A percentile compares a stretch with the other conserved stretches of the same genome.
phyloP scores from a whole-genome alignment of 352 stramenopile genomes.

The Halophytophthora polymorphica region DNA sequence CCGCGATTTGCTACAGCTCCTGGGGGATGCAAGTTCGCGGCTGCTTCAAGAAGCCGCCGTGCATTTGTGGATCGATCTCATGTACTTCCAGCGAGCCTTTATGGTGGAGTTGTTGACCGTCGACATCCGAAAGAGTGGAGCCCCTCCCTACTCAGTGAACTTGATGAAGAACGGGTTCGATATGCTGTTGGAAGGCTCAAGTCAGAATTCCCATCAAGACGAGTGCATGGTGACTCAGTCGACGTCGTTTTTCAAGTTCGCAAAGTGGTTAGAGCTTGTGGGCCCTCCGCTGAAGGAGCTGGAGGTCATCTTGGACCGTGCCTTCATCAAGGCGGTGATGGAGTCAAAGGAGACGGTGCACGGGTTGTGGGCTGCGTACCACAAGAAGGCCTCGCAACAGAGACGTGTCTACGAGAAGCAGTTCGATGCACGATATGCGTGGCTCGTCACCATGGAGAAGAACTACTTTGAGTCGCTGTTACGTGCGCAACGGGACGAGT shows the following conservation, averaged over 20 bases:
- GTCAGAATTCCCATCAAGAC: constrained; percentile 5
- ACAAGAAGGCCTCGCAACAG: constrained; percentile 34
- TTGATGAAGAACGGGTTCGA: constrained; percentile 82
- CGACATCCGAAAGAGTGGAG: constrained; percentile 50
- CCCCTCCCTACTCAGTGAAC: constrained; percentile 62
- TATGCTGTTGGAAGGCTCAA: constrained; percentile 35
- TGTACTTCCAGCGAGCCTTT: constrained; percentile 51
- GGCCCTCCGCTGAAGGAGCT: constrained; percentile 63
- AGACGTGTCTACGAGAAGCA: constrained; percentile 43
- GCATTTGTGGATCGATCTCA: constrained; percentile 67
- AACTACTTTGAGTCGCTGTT: constrained; percentile 36
- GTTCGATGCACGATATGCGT: constrained; percentile 37
- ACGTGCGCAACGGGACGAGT: constrained; percentile 43
- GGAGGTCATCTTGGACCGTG: constrained; percentile 54
- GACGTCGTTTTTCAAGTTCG: constrained; percentile 40
- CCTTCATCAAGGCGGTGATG: constrained; percentile 53
- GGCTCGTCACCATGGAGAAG: constrained; percentile 36
- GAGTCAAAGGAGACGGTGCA: constrained; percentile 52
- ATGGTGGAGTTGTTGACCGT: constrained; percentile 59
- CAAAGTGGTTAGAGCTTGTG: constrained; percentile 67
- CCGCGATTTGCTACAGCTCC: constrained; percentile 53
- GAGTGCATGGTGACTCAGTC: constrained; percentile 12
- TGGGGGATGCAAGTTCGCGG: constrained; percentile 28
- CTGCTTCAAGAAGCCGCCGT: constrained; percentile 47
- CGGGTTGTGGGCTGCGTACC: constrained; percentile 42